Conservation (phyloP, 352 stramenopile species). For the Pythium periplocum region DNA sequence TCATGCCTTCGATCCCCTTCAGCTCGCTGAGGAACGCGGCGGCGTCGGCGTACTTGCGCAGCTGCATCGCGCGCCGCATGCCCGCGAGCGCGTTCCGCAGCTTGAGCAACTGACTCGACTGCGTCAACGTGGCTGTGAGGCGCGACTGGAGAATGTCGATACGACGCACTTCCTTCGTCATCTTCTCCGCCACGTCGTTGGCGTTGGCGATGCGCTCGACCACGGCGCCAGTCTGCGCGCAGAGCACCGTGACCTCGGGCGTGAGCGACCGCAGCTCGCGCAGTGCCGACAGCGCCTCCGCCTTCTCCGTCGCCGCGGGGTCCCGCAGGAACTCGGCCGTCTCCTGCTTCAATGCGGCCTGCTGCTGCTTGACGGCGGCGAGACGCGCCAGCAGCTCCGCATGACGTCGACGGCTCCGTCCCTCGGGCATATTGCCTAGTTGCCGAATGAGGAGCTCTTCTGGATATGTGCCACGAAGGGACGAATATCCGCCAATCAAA, state of each 20-base stretch:
- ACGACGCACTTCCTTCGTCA: conserved; percentile 79
- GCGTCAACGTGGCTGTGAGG: conserved; percentile 47
- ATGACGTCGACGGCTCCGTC: conserved; percentile 29
- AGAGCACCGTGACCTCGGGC: conserved; percentile 64
- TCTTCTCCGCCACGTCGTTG: conserved; percentile 87
- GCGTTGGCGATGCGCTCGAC: conserved; percentile 81
- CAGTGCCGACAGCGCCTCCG: conserved; percentile 37
- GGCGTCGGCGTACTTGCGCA: conserved; percentile 63
- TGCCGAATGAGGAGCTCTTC: too few relatives aligned
- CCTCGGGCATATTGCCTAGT: too few relatives aligned
- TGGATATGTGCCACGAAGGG: too few relatives aligned
- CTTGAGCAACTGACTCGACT: conserved; percentile 67
- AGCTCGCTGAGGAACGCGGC: conserved; percentile 71
- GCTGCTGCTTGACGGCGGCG: conserved; percentile 34
- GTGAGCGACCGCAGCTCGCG: conserved; percentile 50
- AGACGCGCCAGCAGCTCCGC: conserved; percentile 56
- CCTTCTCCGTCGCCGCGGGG: conserved; percentile 41
- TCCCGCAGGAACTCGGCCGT: conserved; percentile 35
- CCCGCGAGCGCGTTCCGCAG: conserved; percentile 73
- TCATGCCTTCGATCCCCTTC: conserved; percentile 68
- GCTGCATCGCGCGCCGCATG: conserved; percentile 70
- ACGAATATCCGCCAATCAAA: conserved; percentile 16
- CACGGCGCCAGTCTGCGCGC: conserved; percentile 71
- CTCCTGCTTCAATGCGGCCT: conserved; percentile 29
- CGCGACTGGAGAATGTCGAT: conserved; percentile 81